Evolutionary conservation across 352 stramenopile genomes (phyloP), one percentile per base, ranked within the genome.

Genomic region (Phytopythium aichiense): DNA sequence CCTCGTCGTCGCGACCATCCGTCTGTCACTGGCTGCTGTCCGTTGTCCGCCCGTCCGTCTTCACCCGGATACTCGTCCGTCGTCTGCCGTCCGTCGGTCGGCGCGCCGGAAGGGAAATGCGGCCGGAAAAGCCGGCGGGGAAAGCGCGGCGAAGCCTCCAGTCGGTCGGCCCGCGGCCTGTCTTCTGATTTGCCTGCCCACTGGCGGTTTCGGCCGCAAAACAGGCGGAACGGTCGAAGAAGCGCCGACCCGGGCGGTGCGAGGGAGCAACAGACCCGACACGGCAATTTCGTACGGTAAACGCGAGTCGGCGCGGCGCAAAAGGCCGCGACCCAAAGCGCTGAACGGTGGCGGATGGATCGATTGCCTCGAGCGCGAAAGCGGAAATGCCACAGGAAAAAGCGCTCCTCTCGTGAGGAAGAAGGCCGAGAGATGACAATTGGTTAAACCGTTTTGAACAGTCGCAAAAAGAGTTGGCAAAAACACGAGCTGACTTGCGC

Each of bases 141-240:
- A 53, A 53, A 11, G 46, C 46, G 46, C 12, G 7, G 22, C 8
- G n/a, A 50, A 50, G 43, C n/a, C n/a, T 30, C 43, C 20, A 50
- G 43, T 52, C 46, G 22, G 23, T 33, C 25, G 4, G 48, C 13
- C 48, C 18, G 25, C 25, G 25, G 7, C 42, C 48, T 54, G 35
- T 54, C 48, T 54, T 54, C 48, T 54, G 23, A 54, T 54, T 54
- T 54, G 48, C 8, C 15, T 16, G 38, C 38, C 25, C 38, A 28
- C 13, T 16, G 48, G 48, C 25, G 25, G 48, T 37, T 37, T 35
- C 48, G 25, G 11, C 15, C 25, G 25, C n/a, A 23, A 37, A 54
- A 33, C 48, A 54, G 48, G 25, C 48, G 48, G 48, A 37, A 54
- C 23, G 25, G 48, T 13, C 48, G 48, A 54, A 37, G 48, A 54